These are phyloP conservation scores for Rhododendron mucronatum DNA, from an alignment of 148 eudicot species.

Conservation along the genomic window DNA sequence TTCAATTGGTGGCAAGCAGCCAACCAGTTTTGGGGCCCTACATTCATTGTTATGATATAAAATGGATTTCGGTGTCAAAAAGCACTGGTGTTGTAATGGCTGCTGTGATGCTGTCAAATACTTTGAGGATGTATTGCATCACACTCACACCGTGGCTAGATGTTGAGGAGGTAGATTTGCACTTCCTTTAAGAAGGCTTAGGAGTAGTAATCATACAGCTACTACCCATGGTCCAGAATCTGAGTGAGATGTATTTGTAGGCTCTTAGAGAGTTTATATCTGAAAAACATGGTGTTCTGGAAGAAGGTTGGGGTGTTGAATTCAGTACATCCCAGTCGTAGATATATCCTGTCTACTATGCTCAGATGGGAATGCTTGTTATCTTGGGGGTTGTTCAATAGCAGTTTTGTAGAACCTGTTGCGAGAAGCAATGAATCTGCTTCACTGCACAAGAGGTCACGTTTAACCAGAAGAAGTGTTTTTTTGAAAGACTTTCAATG, in stretches of 20 bases:
- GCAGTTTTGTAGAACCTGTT: constrained; percentile 23
- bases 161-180: constrained; percentile 29
- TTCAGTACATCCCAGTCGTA: constrained; percentile 33
- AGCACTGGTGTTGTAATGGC: constrained; percentile 25
- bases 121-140: constrained; percentile 30
- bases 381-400: constrained; percentile 38
- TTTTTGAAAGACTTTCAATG: constrained; percentile 19
- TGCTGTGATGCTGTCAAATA: constrained; percentile 19
- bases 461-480: constrained; percentile 33
- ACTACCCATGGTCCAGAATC: constrained; percentile 25
- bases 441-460: constrained; percentile 24
- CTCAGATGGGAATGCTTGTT: constrained; percentile 46
- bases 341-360: constrained; percentile 39
- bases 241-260: constrained; percentile 34
- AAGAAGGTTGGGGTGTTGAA: constrained; percentile 51
- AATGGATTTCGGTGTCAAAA: constrained; percentile 30
- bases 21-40: constrained; percentile 15
- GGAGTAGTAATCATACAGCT: constrained; percentile 32
- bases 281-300: constrained; percentile 33
- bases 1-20: constrained; percentile 23
- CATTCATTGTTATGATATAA: constrained; percentile 22
- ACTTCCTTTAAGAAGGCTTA: constrained; percentile 32
- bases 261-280: constrained; percentile 46
- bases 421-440: constrained; percentile 26
- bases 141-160: constrained; percentile 18